Percentiles rank a stretch among this genome's conserved stretches.
Evolutionary conservation across 78 protist genomes (phyloP).

Genomic region (Mastigamoeba balamuthi): DNA sequence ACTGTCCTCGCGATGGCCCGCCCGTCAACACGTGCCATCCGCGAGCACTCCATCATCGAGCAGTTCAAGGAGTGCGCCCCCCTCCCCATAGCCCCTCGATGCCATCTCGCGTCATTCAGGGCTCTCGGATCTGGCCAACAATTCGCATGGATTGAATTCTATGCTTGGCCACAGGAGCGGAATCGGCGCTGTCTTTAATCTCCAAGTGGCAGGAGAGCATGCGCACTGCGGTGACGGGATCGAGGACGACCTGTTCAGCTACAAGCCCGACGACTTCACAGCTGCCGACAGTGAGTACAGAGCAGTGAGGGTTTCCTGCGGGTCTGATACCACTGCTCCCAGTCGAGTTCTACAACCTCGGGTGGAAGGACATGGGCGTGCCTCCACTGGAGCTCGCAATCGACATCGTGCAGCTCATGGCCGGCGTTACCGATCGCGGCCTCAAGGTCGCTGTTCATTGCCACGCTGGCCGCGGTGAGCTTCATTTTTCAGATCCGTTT

Average conservation of each 20-base stretch:
- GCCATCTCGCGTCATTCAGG: too few relatives aligned
- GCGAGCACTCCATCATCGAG: not conserved
- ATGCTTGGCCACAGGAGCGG: too few relatives aligned
- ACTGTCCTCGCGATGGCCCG: not conserved
- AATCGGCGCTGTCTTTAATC: not conserved
- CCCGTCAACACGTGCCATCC: not conserved
- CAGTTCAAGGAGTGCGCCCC: not conserved
- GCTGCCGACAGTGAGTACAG: not conserved
- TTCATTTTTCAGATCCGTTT: too few relatives aligned
- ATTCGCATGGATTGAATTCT: too few relatives aligned
- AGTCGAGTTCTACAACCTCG: constrained; percentile 1
- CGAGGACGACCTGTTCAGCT: not conserved
- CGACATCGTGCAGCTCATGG: constrained; percentile 3
- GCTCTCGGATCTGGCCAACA: too few relatives aligned
- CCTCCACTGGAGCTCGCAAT: not conserved
- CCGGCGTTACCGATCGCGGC: not conserved
- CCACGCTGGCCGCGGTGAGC: constrained; percentile 7
- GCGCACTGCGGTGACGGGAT: constrained; percentile 8
- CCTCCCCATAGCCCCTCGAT: too few relatives aligned
- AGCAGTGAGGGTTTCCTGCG: not conserved
- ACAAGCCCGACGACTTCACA: not conserved
- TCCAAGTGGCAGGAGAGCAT: not conserved
- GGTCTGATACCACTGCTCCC: not conserved
- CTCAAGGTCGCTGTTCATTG: constrained; percentile 11
- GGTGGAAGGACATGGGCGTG: constrained; percentile 4